Percentiles rank a stretch among this genome's conserved stretches.
phyloP scores from a whole-genome alignment of 2,329 filamentous ascomycete species.

The Xylaria sp. region DNA sequence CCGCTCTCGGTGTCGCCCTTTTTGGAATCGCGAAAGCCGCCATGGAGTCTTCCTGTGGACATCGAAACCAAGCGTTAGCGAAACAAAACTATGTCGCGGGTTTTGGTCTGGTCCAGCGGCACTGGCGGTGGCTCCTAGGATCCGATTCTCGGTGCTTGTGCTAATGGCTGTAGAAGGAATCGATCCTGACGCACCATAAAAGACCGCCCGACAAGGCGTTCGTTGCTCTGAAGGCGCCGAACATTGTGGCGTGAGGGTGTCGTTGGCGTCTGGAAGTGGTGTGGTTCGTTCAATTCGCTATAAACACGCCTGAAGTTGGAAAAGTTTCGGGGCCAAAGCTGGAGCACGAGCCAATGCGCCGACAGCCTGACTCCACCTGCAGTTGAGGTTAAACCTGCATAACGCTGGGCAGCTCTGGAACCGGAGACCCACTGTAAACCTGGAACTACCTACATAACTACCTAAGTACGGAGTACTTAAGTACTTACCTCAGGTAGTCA shows the following conservation, averaged over 20 bases:
- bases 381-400: background rate
- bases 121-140: background rate
- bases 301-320: conserved; percentile 15
- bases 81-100: background rate
- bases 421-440: background rate
- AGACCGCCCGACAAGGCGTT: conserved; percentile 79
- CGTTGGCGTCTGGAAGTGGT: conserved; percentile 8
- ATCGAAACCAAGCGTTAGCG: conserved; percentile 14
- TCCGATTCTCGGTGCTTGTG: background rate
- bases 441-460: too few species aligned
- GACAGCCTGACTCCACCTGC: conserved; percentile 10
- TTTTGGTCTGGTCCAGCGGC: background rate
- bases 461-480: background rate
- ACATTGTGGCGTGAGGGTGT: conserved; percentile 63
- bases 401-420: background rate
- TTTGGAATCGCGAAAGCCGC: conserved; percentile 91
- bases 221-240: conserved; percentile 80
- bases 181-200: conserved; percentile 66
- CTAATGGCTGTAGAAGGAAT: background rate
- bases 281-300: conserved; percentile 1
- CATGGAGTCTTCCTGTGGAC: conserved; percentile 84
- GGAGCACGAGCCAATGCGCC: conserved; percentile 16
- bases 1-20: conserved; percentile 82
- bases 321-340: conserved; percentile 30
- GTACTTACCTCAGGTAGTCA: background rate